These are phyloP conservation scores for Amylocarpus encephaloides DNA, from an alignment of 2,329 filamentous ascomycete species.

Conservation along the genomic window DNA sequence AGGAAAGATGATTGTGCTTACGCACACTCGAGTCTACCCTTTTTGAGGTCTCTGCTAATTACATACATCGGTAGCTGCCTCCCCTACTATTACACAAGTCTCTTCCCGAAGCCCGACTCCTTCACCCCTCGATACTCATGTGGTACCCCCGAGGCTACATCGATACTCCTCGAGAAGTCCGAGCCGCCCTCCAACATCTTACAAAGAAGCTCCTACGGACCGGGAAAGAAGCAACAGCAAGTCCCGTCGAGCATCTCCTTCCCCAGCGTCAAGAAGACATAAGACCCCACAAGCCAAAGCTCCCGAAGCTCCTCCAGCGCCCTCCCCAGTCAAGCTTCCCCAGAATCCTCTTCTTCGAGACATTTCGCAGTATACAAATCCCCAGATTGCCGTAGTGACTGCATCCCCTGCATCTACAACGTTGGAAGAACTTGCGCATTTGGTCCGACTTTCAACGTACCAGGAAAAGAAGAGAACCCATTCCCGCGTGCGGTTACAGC, in stretches of 20 bases:
- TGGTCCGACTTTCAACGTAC: conserved; percentile 72
- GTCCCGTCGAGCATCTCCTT: conserved; percentile 21
- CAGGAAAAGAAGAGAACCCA: conserved; percentile 74
- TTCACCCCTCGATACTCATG: conserved; percentile 46
- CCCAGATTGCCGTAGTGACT: conserved; percentile 42
- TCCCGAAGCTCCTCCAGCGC: conserved; percentile 11
- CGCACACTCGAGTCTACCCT: neutral
- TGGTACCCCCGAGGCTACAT: conserved; percentile 41
- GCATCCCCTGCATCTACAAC: conserved; percentile 61
- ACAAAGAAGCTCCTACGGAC: conserved; percentile 38
- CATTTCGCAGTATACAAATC: conserved; percentile 59
- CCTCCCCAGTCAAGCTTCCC: conserved; percentile 25
- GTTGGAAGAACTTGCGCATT: conserved; percentile 69
- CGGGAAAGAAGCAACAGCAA: conserved; percentile 38
- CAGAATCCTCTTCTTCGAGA: conserved; percentile 53
- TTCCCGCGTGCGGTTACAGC: conserved; percentile 66
- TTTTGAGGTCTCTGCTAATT: conserved; percentile 11
- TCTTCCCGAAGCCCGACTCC: conserved; percentile 51
- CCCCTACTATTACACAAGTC: conserved; percentile 44
- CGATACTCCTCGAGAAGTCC: conserved; percentile 51
- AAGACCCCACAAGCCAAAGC: conserved; percentile 14
- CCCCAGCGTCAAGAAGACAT: conserved; percentile 27
- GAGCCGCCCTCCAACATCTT: conserved; percentile 40
- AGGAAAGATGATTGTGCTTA: neutral
- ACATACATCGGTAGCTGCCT: conserved; percentile 37